phyloP scores from a whole-genome alignment of 192 early-diverging fungal species.

The Coemansia sp. region DNA sequence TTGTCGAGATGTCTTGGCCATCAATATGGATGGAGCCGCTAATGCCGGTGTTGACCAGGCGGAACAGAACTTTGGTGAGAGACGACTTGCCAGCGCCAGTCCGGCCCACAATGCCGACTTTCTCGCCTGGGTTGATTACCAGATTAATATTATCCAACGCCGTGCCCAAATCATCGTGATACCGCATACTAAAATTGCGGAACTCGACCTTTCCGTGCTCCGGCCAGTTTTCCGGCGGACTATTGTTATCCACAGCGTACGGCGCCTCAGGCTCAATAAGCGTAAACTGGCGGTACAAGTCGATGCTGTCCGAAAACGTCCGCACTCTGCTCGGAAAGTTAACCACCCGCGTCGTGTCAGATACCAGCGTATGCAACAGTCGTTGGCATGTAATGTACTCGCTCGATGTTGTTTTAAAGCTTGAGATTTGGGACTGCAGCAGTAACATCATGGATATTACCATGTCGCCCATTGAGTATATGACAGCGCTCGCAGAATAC shows the following conservation, averaged over 20 bases:
- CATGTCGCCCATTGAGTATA: slow-evolving; percentile 53
- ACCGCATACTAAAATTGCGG: slow-evolving; percentile 56
- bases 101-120: slow-evolving; percentile 65
- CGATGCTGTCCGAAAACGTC: slow-evolving; percentile 19
- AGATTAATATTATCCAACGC: slow-evolving; percentile 42
- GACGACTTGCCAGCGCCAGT: slow-evolving; percentile 81
- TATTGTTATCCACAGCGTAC: slow-evolving; percentile 59
- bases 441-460: slow-evolving; percentile 14
- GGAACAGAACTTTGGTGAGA: slow-evolving; percentile 69
- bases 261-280: slow-evolving; percentile 55
- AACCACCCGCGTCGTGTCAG: slow-evolving; percentile 6
- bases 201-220: slow-evolving; percentile 58
- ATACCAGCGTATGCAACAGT: slow-evolving; percentile 3
- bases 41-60: slow-evolving; percentile 57
- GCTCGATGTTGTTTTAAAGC: slow-evolving; percentile 14
- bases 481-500: slow-evolving; percentile 41
- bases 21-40: slow-evolving; percentile 69
- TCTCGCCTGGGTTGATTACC: slow-evolving; percentile 47
- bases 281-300: slow-evolving; percentile 29
- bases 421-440: slow-evolving; percentile 19
- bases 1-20: slow-evolving; percentile 61
- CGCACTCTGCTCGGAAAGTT: slow-evolving; percentile 13
- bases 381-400: slow-evolving; percentile 16
- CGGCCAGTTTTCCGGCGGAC: slow-evolving; percentile 61
- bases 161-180: slow-evolving; percentile 50